Percentiles rank a stretch among this genome's conserved stretches.
Conservation (phyloP, 129 eudicot genomes). For the Centrapalus pauciflorus region DNA sequence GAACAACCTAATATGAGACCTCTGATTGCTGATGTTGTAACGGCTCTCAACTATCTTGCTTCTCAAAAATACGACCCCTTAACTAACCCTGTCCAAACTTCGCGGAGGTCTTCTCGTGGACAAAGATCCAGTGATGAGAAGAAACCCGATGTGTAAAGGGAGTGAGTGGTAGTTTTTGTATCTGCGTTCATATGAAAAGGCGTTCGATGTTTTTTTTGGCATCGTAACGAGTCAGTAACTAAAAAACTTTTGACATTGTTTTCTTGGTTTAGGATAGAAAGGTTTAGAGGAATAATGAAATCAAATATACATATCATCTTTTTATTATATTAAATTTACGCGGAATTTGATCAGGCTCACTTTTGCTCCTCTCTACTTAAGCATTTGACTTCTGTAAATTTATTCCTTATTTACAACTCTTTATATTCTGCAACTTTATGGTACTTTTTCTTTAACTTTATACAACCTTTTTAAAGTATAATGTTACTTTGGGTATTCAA, state of each 20-base stretch:
- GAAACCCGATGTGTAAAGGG: conserved; percentile 15
- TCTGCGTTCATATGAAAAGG: conserved; percentile 24
- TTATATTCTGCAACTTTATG: too few species aligned
- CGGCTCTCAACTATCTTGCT: conserved; percentile 88
- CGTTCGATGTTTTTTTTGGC: conserved; percentile 27
- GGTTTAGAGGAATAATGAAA: conserved; percentile 22
- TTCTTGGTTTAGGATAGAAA: conserved; percentile 22
- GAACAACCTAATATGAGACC: conserved; percentile 92
- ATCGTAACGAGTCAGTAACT: conserved; percentile 13
- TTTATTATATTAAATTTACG: background rate
- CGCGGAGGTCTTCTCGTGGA: conserved; percentile 28
- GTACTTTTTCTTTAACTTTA: too few species aligned
- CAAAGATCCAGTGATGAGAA: conserved; percentile 26
- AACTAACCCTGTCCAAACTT: conserved; percentile 19
- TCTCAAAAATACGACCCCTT: conserved; percentile 63
- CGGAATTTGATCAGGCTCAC: too few species aligned
- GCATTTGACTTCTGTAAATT: too few species aligned
- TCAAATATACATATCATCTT: conserved; percentile 13
- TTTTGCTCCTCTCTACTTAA: too few species aligned
- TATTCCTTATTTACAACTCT: too few species aligned
- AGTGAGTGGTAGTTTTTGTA: conserved; percentile 9
- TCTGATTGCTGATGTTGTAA: conserved; percentile 83
- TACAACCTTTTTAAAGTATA: too few species aligned
- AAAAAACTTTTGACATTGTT: conserved; percentile 24
- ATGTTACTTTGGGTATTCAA: too few species aligned